Base-by-base conservation (phyloP, 2,329 filamentous ascomycete genomes). In the Fusarium sp. region DNA sequence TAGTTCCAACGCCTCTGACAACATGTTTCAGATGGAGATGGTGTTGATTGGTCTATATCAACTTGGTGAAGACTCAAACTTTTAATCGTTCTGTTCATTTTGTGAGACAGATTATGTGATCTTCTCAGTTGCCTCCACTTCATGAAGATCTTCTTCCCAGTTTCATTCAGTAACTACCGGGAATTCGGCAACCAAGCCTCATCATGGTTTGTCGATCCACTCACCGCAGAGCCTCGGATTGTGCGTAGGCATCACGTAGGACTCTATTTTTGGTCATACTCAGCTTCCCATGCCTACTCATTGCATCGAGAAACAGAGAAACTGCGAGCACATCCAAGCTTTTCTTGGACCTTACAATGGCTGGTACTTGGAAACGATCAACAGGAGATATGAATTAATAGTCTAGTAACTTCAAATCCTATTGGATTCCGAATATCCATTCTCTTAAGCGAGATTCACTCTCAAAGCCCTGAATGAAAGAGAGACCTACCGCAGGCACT, bases 11-110 rank as follows among this genome's bases (percentile, higher is more conserved):
- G n/a, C 38, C 31, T 39, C 29, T 55, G 29, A 46, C 57, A 35
- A 27, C 61, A 65, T 60, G 66, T 73, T 73, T 73, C 61, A 70
- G 52, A 62, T 19, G 38, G 15, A 25, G 16, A 25, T 10, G 21
- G 14, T 25, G 21, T 48, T 69, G 10, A 44, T 58, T 64, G 51
- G 51, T 38, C 51, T 46, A 6, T 33, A 41, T 39, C 29, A 56
- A 16, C 16, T 55, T 57, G 39, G 33, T 39, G 33, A 63, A 57
- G 19, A 37, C 35, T 38, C 45, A 44, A 51, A 19, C 14, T 15
- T 69, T 45, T 19, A n/a, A 39, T 54, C 23, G 8, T 54, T 54
- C 33, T 54, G 35, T 23, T 41, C 29, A 29, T 41, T 21, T 18
- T 18, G 31, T 67, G 46, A 49, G 21, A 55, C 37, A 35, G 48